Conservation (phyloP, 306 rosid genomes). For the Fragaria nilgerrensis region DNA sequence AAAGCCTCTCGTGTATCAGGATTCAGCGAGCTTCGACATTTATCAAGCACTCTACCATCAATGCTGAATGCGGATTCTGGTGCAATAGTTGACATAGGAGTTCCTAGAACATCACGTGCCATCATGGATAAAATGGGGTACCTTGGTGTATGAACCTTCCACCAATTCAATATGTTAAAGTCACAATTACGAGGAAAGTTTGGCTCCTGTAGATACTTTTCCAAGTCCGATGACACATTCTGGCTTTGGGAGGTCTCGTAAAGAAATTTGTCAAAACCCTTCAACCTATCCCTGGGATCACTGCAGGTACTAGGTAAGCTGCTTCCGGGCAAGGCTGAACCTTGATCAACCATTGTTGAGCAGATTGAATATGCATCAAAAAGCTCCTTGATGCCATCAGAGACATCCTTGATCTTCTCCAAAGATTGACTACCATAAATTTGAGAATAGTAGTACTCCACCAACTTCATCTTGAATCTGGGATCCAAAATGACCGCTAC, state of each 20-base stretch:
- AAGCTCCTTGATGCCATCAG: constrained; percentile 78
- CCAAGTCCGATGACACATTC: constrained; percentile 66
- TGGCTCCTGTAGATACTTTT: constrained; percentile 92
- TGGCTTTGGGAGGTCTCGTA: constrained; percentile 81
- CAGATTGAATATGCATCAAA: constrained; percentile 76
- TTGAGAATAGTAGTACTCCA: constrained; percentile 91
- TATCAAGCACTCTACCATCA: constrained; percentile 70
- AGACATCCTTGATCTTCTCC: constrained; percentile 87
- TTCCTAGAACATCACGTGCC: constrained; percentile 93
- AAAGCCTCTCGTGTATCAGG: constrained; percentile 75
- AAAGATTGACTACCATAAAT: constrained; percentile 87
- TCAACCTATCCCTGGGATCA: constrained; percentile 75
- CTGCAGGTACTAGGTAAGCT: constrained; percentile 65
- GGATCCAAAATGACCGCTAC: constrained; percentile 92
- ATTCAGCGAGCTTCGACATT: constrained; percentile 52
- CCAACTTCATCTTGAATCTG: constrained; percentile 88
- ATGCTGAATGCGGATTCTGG: constrained; percentile 65
- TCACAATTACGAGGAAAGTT: constrained; percentile 84
- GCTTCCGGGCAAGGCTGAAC: constrained; percentile 78
- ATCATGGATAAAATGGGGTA: constrained; percentile 95
- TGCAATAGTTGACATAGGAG: constrained; percentile 89
- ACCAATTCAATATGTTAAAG: constrained; percentile 88
- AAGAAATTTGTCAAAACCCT: constrained; percentile 91
- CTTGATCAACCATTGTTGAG: constrained; percentile 87
- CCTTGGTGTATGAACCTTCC: constrained; percentile 97